Evolutionary conservation across 371 early-diverging fungal genomes (phyloP), one percentile per base, ranked within the genome.

Genomic region (Thermomucor indicae-seudaticae): DNA sequence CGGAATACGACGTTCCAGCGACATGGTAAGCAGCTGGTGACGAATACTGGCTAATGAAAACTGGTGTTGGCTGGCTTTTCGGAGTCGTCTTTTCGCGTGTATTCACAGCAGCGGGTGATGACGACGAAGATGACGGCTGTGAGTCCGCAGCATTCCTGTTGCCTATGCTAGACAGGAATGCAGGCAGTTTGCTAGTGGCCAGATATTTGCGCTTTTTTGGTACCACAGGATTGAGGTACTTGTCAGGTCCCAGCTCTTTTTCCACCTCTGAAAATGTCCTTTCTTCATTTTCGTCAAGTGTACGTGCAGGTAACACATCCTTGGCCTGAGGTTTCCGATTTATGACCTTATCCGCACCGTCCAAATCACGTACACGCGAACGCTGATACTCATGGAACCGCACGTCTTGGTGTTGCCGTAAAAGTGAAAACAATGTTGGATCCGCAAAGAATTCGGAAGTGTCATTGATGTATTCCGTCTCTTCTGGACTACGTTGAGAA

Each of bases 291-390:
- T 53, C 57, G 5, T 52, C 51, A 8, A 67, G 43, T 1, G 62
- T 41, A 2, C 65, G 57, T 7, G 27, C 47, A 1, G 64, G 57
- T 11, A 37, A 29, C 1, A 73, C 74, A 20, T 73, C 70, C 37
- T 67, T 70, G 12, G 74, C 74, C 43, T 73, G 74, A 3, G 74
- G 70, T 34, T 59, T 62, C 28, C 35, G 54, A 3, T 28, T 20
- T 29, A 51, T 42, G 12, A 54, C 12, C 10, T 37, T 42, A 43
- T 50, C 60, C 1, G 41, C 57, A 5, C 47, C 34, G 29, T 53
- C 46, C 35, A 34, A 8, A 8, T 14, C 6, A 5, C 55, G 47
- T 19, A 35, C 29, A n/a, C 55, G 51, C 17, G 29, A 27, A 3
- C 37, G 39, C 20, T 34, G n/a, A 14, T 19, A 12, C 20, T 31